These are phyloP conservation scores for Epichloe sylvatica DNA, from an alignment of 2,329 filamentous ascomycete genomes.

Conservation along the genomic window DNA sequence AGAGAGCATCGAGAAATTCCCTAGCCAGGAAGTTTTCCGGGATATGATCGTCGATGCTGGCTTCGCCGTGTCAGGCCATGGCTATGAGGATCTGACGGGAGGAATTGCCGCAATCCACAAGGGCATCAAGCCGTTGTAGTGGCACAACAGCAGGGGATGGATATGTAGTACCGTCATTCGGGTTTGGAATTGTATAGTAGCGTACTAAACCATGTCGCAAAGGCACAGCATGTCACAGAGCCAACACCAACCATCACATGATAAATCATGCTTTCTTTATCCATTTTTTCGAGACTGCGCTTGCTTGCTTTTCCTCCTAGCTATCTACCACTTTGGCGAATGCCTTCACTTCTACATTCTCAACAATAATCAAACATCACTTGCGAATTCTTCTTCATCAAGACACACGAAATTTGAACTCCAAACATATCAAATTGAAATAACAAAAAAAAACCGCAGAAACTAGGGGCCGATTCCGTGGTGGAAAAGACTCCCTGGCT, in stretches of 20 bases:
- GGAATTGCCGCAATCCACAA: slow-evolving; percentile 95
- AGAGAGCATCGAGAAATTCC: slow-evolving; percentile 92
- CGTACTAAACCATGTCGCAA: slow-evolving; percentile 5
- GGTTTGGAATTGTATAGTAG: not conserved
- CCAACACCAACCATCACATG: slow-evolving; percentile 10
- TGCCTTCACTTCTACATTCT: not conserved
- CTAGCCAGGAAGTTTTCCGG: slow-evolving; percentile 70
- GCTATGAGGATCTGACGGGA: slow-evolving; percentile 81
- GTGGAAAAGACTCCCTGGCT: slow-evolving; percentile 12
- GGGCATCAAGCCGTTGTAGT: slow-evolving; percentile 64
- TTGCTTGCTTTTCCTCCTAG: not conserved
- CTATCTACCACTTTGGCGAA: not conserved
- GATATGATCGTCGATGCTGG: slow-evolving; percentile 73
- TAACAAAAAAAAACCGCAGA: not conserved
- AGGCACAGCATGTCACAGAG: slow-evolving; percentile 3
- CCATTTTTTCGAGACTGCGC: too few relatives aligned
- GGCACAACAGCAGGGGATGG: not conserved
- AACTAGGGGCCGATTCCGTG: slow-evolving; percentile 13
- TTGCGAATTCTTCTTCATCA: not conserved
- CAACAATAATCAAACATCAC: not conserved
- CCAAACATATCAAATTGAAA: slow-evolving; percentile 19
- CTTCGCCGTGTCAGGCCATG: slow-evolving; percentile 67
- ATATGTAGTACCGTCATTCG: not conserved
- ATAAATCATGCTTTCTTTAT: not conserved
- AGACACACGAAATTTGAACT: slow-evolving; percentile 13